Evolutionary conservation across 805 yeast species (phyloP), one percentile per base, ranked within the genome.

Genomic region (Candida maris): DNA sequence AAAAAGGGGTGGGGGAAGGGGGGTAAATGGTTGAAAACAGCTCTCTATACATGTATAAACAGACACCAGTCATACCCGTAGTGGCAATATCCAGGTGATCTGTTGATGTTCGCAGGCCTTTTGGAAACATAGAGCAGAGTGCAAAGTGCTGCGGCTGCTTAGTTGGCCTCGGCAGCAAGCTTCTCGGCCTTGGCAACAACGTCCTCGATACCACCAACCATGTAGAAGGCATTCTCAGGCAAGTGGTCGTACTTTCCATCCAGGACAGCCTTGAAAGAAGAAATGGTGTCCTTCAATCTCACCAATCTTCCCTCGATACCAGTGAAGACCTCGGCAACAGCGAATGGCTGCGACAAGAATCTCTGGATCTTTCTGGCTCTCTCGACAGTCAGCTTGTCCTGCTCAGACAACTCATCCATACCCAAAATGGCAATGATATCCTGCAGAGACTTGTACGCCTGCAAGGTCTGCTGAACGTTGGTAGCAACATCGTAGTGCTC

Each of bases 381-480:
- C 81, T 93, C 98, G 71, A 93, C 98, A 54, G 97, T 91, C 68
- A 93, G 83, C 78, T 93, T 93, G 76, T 93, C 98, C 61, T 81
- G 74, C 79, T 93, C 98, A 55, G 97, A 88, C 77, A 93, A 83
- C 80, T 93, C 98, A 74, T 93, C 98, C 98, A 93, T 93, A 89
- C 98, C 98, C 72, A 93, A 85, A 81, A 93, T 93, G 72, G 98
- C 98, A 82, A 93, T 93, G 73, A 93, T 93, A 83, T 93, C 98
- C 79, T 93, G 98, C 70, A 93, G 80, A 59, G 98, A 93, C 81
- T 93, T 93, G 85, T 93, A 93, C 60, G 97, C 96, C 79, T 93
- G 98, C 70, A 93, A 79, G 59, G 98, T 93, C 77, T 89, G 93
- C 79, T 93, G 98, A 57, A 93, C 98, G 61, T 72, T 65, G 57